Evolutionary conservation across 345 rosid species (phyloP), one percentile per base, ranked within the genome.

Genomic region (Gossypium mustelinum): DNA sequence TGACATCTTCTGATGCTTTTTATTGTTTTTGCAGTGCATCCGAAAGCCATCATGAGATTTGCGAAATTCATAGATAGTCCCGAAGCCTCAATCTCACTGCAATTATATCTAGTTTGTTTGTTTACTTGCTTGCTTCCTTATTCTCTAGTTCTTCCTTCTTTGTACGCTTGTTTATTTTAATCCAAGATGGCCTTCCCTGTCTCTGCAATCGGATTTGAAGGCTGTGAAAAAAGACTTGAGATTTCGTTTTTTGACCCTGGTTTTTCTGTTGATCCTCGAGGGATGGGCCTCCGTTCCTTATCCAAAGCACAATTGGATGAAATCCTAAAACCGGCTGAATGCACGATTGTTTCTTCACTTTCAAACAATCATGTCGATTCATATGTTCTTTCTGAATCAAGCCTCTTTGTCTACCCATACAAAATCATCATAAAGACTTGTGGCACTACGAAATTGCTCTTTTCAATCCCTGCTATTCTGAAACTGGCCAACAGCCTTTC

Each of bases 181-280:
- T 79, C 48, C 80, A 81, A 75, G 47, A 87, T 94, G 97, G 92
- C 88, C 69, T 58, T 84, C 70, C 82, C 84, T 3, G 74, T 47
- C 54, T 93, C 97, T 54, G 92, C 97, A 76, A 95, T 95, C 66
- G 99, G 99, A 69, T 95, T 93, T 50, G 99, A 95, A 85, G 99
- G 99, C 73, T 95, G 81, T 59, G 99, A 95, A 80, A 95, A 95
- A 83, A 86, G 99, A 86, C 91, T 95, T 56, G 98, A 95, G 75
- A 63, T 95, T 0, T 72, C 85, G 13, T 95, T 95, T 86, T 82
- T 75, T 63, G 89, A 90, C 86, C 89, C 95, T 52, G 88, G 96
- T 78, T 52, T 87, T 77, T 85, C 84, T 87, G 80, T 86, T 82
- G 92, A 89, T 76, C 88, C 94, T 63, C 81, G 66, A 75, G 89